Conservation (phyloP, 257 asterid species). For the Solanum okadae region DNA sequence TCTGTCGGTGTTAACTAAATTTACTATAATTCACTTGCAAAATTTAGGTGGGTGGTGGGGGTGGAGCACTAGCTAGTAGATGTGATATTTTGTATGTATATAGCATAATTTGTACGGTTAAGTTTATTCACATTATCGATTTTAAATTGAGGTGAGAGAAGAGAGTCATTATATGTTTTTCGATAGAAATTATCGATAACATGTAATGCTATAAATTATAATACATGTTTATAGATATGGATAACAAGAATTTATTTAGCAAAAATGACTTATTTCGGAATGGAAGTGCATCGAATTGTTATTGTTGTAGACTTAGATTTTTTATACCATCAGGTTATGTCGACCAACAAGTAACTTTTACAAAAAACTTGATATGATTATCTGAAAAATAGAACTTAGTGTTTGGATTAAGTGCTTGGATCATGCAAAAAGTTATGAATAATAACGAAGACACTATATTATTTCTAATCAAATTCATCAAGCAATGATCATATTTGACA, state of each 20-base stretch:
- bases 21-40: neutral
- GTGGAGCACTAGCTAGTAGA: neutral
- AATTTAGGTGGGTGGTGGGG: neutral
- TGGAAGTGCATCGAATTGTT: neutral
- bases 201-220: no score
- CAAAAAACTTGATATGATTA: no score
- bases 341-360: neutral
- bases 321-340: no score
- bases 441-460: neutral
- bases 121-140: neutral
- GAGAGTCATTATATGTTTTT: neutral
- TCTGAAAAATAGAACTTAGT: no score
- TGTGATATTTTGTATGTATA: neutral
- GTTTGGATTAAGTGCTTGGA: neutral
- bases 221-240: no score
- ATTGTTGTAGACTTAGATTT: no score
- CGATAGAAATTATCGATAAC: accelerated
- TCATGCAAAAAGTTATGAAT: neutral
- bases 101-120: accelerated
- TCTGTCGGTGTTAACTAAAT: neutral
- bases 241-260: neutral
- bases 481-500: neutral
- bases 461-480: neutral
- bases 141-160: neutral
- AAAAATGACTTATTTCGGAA: neutral